phyloP scores from a whole-genome alignment of 2,329 filamentous ascomycete genomes.

The Fusarium irregulare region DNA sequence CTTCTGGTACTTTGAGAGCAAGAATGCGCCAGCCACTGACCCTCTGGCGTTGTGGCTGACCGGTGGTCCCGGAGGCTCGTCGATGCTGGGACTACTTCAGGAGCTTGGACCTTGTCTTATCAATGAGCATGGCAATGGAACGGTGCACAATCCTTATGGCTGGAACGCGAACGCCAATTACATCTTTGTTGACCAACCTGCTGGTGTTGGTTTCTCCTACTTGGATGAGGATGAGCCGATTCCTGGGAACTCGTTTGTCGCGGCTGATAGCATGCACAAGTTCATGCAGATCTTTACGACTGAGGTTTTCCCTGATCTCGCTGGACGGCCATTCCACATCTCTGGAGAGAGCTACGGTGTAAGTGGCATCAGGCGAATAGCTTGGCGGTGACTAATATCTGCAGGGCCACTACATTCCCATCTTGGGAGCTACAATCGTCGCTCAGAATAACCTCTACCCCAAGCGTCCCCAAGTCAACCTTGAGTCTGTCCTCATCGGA shows the following conservation, averaged over 20 bases:
- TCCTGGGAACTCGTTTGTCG: conserved; percentile 33
- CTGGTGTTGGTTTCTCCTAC: conserved; percentile 38
- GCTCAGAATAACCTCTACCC: conserved; percentile 34
- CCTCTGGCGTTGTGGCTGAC: conserved; percentile 40
- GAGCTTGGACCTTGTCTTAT: conserved; percentile 37
- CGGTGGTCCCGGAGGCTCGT: conserved; percentile 31
- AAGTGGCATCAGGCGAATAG: fast-evolving
- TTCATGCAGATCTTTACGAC: conserved; percentile 34
- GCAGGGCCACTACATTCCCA: conserved; percentile 36
- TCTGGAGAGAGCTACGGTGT: conserved; percentile 39
- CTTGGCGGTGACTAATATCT: not conserved
- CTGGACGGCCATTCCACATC: conserved; percentile 27
- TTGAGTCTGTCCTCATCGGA: conserved; percentile 30
- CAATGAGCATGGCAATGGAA: conserved; percentile 24
- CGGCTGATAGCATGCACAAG: conserved; percentile 32
- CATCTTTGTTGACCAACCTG: conserved; percentile 41
- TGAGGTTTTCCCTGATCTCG: conserved; percentile 22
- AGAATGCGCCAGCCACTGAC: conserved; percentile 21
- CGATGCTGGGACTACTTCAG: conserved; percentile 35
- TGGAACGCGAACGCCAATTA: conserved; percentile 40
- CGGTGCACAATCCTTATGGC: conserved; percentile 27
- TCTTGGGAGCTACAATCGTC: conserved; percentile 38
- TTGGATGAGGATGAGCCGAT: conserved; percentile 27
- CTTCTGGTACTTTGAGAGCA: conserved; percentile 42
- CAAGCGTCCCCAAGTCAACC: conserved; percentile 19